Evolutionary conservation across 2,329 filamentous ascomycete species (phyloP), one percentile per base, ranked within the genome.

Genomic region (Colletotrichum caudatum): DNA sequence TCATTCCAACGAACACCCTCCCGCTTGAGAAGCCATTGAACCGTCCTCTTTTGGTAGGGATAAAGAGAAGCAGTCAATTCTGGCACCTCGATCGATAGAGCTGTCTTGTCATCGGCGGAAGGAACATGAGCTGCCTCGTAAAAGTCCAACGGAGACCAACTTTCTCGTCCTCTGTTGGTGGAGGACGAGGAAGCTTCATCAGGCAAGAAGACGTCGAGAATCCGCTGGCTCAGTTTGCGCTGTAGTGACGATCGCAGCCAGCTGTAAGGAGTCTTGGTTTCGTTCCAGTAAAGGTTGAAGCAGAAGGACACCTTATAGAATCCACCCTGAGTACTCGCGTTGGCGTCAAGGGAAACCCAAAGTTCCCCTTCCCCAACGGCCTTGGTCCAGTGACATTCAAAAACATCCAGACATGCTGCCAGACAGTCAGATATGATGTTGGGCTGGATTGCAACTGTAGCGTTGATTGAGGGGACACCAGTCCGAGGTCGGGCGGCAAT

Each of bases 91-190:
- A 89, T 81, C 0, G 80, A 78, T 1, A 78, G 75, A 0, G 84
- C 69, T 4, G 78, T 74, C 20, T 77, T 70, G 64, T 87, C 83
- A 6, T 81, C 76, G n/a, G 82, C 82, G 14, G 82, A 74, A 1
- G 93, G 90, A 2, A 91, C 86, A 76, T 90, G 87, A 1, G 92
- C 90, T 20, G 89, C 89, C 64, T 92, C 87, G 76, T 94, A 95
- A 77, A 95, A 95, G 69, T 84, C 83, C 75, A 86, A 84, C 0
- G 87, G 85, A 2, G 84, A 85, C 78, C 80, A 83, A 76, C 76
- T 71, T 76, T 64, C 29, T 57, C 33, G 60, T 66, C 64, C 33
- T 23, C 44, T 76, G 74, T 18, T 73, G 71, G 5, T 70, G 60
- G 20, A 73, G 58, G 74, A 64, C 75, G 77, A 48, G 73, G 76